Evolutionary conservation across 1,284 basidiomycete genomes (phyloP), one percentile per base, ranked within the genome.

Genomic region (Phylloboletellus chloephorus): DNA sequence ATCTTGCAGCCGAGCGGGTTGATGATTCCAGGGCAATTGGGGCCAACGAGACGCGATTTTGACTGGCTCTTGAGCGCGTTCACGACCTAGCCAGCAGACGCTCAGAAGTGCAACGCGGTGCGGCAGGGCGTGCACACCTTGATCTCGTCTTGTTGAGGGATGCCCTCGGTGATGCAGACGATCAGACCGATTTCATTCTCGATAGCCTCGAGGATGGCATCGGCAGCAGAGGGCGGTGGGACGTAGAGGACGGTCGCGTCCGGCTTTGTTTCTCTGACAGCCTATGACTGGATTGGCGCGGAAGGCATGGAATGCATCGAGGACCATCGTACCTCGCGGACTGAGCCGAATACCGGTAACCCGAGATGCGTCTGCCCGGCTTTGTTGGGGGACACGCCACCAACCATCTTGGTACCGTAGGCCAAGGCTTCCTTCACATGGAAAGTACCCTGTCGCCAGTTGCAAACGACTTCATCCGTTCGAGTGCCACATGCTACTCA

Each of bases 21-120:
- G 61, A 99, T 98, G 58, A 99, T 84, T 64, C 96, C 96, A 4
- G 96, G 96, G 69, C 96, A 99, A 69, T 99, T 99, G 32, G 92
- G 93, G 22, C 92, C 92, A 37, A 96, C 88, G 53, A 99, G 84
- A 55, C 96, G 84, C 46, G 91, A 95, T 61, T 90, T 93, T 51
- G 82, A 91, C 67, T 99, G 96, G 61, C 82, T 86, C 64, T 88
- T 89, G 55, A 99, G 78, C 12, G 91, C 96, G 61, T 96, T 87
- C 69, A 89, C 83, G 52, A 99, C 87, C 86, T 90, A 51, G 38
- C 37, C 45, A 23, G 35, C n/a, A 39, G 11, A 19, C 7, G 32
- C 44, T 54, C 36, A 41, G 25, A 24, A 38, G 15, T 31, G 13
- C 21, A 42, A 31, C 20, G 25, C 13, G n/a, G 16, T 8, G 17